Conservation (phyloP, 2,329 filamentous ascomycete genomes). For the Aspergillus piperis region DNA sequence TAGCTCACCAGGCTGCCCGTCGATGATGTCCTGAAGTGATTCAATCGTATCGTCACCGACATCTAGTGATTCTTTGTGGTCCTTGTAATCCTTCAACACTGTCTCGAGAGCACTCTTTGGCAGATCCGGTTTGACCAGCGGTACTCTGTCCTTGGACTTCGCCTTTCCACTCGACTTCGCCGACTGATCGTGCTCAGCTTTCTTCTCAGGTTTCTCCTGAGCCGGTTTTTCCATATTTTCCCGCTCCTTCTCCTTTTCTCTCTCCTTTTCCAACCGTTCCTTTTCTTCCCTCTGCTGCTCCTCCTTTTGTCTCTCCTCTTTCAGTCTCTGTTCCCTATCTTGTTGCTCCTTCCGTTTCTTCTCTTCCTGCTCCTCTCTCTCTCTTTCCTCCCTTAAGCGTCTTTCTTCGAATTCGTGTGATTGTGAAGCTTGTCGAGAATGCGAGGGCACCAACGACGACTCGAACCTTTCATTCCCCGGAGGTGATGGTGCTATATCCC, state of each 20-base stretch:
- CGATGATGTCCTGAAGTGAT: conserved; percentile 46
- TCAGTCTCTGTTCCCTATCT: not conserved
- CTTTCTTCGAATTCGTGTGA: conserved; percentile 8
- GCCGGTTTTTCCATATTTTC: not conserved
- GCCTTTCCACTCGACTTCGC: not conserved
- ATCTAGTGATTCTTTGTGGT: conserved; percentile 39
- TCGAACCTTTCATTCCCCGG: conserved; percentile 13
- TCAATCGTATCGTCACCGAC: conserved; percentile 50
- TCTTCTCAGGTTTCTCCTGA: not conserved
- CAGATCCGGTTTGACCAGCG: conserved; percentile 39
- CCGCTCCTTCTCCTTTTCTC: not conserved
- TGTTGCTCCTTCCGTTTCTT: conserved; percentile 1
- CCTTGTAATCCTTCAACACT: conserved; percentile 44
- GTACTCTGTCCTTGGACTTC: conserved; percentile 21
- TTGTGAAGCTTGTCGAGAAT: conserved; percentile 13
- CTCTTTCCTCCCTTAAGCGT: conserved; percentile 5
- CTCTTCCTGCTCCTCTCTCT: conserved; percentile 15
- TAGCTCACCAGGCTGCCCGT: conserved; percentile 29
- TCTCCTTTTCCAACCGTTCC: not conserved
- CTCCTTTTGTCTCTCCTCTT: conserved; percentile 4
- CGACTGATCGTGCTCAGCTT: not conserved
- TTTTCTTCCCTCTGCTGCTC: conserved; percentile 6
- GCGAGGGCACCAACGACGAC: conserved; percentile 1
- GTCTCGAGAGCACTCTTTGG: conserved; percentile 47
- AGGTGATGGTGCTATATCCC: conserved; percentile 27